Base-by-base conservation (phyloP, 2,329 filamentous ascomycete species). In the Keithomyces neogunnii region DNA sequence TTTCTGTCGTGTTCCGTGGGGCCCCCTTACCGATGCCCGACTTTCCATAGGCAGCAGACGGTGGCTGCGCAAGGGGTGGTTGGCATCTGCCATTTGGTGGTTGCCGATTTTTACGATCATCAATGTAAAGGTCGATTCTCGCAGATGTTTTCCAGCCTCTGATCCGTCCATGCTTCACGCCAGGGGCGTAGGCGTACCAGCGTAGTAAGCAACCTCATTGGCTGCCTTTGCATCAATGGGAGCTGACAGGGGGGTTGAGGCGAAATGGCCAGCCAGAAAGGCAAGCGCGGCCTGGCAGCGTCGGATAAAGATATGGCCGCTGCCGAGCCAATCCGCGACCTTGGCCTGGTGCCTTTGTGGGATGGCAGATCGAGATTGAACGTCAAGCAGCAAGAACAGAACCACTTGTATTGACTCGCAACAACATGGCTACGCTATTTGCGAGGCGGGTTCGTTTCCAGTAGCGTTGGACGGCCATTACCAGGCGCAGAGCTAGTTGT, bases 341-440 rank as follows among this genome's bases (percentile, higher is more conserved):
- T 11, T 26, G 28, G 40, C 26, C 8, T 29, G 5, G 44, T 29
- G n/a, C 19, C 19, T 33, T 30, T 44, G 32, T 40, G 48, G 51
- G 33, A 33, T 40, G 47, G 10, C 30, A 26, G 32, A 55, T 55
- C 53, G 51, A 53, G 53, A 53, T 55, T 48, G 32, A 29, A 10
- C 40, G 26, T 19, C 29, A 26, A 26, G 26, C 39, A 4, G 5
- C 8, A 42, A 13, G 5, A 13, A 26, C 19, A 5, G n/a, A 28
- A 42, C 36, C 51, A 31, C 47, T 43, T 32, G 10, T 28, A 5
- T 29, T 40, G 31, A 49, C 40, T 11, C 31, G 26, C 19, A 26
- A n/a, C 10, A 49, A 8, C 33, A 33, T 49, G 30, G 38, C 39
- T 31, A 4, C 30, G 36, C 36, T 33, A 10, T n/a, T 8, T n/a